phyloP scores from a whole-genome alignment of 805 yeast genomes.

The Cyberlindnera maritima region DNA sequence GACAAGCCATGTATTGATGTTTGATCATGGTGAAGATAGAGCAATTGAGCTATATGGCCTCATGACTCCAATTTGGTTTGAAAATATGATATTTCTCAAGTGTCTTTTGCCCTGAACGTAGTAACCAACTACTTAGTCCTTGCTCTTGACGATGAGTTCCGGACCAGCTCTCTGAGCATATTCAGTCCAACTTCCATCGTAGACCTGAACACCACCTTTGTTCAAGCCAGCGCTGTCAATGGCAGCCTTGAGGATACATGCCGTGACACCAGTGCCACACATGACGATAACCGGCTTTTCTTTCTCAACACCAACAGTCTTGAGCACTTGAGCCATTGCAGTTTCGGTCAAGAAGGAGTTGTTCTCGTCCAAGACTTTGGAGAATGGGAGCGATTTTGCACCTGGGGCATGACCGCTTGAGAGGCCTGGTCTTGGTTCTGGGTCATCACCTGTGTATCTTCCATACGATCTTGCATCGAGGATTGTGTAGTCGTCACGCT shows the following conservation, averaged over 20 bases:
- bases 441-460: slow-evolving; percentile 74
- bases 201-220: slow-evolving; percentile 48
- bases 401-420: slow-evolving; percentile 90
- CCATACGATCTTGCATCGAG: slow-evolving; percentile 81
- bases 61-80: no score
- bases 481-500: slow-evolving; percentile 47
- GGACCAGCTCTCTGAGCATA: slow-evolving; percentile 76
- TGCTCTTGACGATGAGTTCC: slow-evolving; percentile 47
- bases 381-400: slow-evolving; percentile 73
- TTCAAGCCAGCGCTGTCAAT: slow-evolving; percentile 51
- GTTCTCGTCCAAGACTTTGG: slow-evolving; percentile 50
- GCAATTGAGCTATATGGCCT: no score
- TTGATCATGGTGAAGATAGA: background rate
- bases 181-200: slow-evolving; percentile 91
- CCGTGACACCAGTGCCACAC: slow-evolving; percentile 98
- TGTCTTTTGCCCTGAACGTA: background rate
- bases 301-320: slow-evolving; percentile 33
- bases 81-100: background rate
- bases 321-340: slow-evolving; percentile 47
- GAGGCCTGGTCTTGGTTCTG: slow-evolving; percentile 88
- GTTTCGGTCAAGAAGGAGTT: slow-evolving; percentile 44
- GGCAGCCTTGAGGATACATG: slow-evolving; percentile 81
- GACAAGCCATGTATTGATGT: slow-evolving; percentile 46
- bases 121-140: background rate
- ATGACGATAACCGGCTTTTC: slow-evolving; percentile 72